Conservation (phyloP, 1,139 yeast species). For the Wickerhamomyces sp. region DNA sequence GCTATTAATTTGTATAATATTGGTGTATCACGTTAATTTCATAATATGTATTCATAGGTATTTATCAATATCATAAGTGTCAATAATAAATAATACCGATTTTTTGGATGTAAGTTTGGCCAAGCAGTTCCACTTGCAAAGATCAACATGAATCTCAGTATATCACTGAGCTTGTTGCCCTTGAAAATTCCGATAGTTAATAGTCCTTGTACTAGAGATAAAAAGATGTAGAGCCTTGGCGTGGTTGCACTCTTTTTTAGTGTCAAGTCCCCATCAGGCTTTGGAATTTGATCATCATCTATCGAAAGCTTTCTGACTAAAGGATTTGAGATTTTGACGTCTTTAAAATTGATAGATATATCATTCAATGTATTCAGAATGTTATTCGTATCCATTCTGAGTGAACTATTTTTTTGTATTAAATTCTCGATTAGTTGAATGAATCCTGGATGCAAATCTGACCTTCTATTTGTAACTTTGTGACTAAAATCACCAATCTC, state of each 20-base stretch:
- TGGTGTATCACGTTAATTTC: not conserved
- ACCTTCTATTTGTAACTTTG: conserved; percentile 21
- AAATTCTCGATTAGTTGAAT: conserved; percentile 34
- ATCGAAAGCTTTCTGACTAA: conserved; percentile 6
- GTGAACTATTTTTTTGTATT: conserved; percentile 31
- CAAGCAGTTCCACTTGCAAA: not conserved
- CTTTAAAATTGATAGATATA: conserved; percentile 5
- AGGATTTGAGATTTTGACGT: not conserved
- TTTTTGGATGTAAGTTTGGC: not conserved
- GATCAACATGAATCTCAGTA: not conserved
- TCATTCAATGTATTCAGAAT: conserved; percentile 30
- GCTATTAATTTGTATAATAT: not conserved
- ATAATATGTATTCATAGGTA: not conserved
- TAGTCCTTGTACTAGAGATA: not conserved
- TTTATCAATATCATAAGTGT: not conserved
- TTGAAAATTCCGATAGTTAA: not conserved
- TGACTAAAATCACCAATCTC: conserved; percentile 37
- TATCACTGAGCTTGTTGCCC: not conserved
- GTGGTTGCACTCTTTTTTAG: not conserved
- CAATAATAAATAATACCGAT: not conserved
- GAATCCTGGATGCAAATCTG: conserved; percentile 37
- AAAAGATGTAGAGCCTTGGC: not conserved
- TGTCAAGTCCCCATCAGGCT: too few species aligned
- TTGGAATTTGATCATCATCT: conserved; percentile 4
- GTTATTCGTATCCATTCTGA: conserved; percentile 43